Conservation (phyloP, 352 stramenopile species). For the Bremia lactucae region DNA sequence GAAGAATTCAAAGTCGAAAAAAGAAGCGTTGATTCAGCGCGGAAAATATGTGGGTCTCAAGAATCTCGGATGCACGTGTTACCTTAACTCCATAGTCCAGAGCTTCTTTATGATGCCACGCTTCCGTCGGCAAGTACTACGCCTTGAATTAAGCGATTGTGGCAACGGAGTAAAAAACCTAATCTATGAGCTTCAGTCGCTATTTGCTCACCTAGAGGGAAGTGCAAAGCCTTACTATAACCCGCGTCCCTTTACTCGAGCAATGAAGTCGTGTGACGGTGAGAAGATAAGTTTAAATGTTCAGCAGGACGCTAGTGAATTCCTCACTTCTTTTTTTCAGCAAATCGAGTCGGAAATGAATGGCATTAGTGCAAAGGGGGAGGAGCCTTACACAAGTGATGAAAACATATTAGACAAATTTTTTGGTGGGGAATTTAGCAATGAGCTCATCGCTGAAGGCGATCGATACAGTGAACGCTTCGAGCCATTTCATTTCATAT, state of each 20-base stretch:
- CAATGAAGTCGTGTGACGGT: constrained; percentile 85
- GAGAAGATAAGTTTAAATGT: constrained; percentile 82
- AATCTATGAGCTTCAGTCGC: constrained; percentile 82
- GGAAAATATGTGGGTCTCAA: constrained; percentile 88
- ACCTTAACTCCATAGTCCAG: constrained; percentile 92
- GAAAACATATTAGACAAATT: constrained; percentile 81
- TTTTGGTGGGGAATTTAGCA: constrained; percentile 87
- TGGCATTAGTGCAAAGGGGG: constrained; percentile 29
- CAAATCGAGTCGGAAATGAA: constrained; percentile 88
- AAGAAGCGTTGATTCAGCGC: constrained; percentile 39
- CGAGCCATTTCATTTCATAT: constrained; percentile 88
- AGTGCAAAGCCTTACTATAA: constrained; percentile 83
- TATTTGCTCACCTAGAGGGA: constrained; percentile 84
- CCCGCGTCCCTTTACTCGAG: constrained; percentile 56
- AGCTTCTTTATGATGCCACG: constrained; percentile 92
- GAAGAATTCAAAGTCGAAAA: constrained; percentile 33
- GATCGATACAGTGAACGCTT: constrained; percentile 80
- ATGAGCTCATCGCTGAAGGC: constrained; percentile 85
- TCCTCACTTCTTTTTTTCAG: constrained; percentile 89
- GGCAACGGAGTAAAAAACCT: constrained; percentile 24
- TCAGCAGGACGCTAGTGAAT: constrained; percentile 90
- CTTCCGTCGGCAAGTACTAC: constrained; percentile 82
- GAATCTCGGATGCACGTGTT: constrained; percentile 93
- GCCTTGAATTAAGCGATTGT: constrained; percentile 24
- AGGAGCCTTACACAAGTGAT: constrained; percentile 24